Base-by-base conservation (phyloP, 495 filamentous ascomycete species). In the Neurospora tetrasperma region DNA sequence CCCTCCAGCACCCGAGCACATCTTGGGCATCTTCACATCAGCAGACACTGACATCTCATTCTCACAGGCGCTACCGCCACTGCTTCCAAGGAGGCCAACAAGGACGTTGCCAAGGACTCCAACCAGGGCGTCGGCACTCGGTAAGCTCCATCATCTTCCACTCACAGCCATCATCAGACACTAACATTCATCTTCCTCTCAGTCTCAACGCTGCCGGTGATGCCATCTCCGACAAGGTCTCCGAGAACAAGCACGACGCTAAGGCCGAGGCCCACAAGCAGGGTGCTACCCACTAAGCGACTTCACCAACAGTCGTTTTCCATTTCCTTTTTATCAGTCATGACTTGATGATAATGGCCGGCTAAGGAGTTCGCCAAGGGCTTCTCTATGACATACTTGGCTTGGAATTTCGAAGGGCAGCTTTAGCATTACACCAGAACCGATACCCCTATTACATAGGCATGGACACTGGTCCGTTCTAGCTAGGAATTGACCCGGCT, bases 1-100 rank as follows among this genome's bases (percentile, higher is more conserved):
- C 35, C 68, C 40, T 40, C 68, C 40, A 12, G 18, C 54, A 35
- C 48, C 12, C 27, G 48, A 31, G 23, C 23, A 62, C 73, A 27
- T 62, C 71, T 71, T 54, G 80, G 35, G 16, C 23, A 23, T 16
- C 16, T 69, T 66, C 23, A 42, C 9, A 20, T 35, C 54, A 42
- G 31, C 41, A 41, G n/a, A 23, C 68, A 43, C 72, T 71, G n/a
- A 72, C 70, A 44, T 16, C 6, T 59, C 39, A 35, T 9, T 68
- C 31, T 31, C 71, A 44, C 71, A 77, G 79, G 81, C 74, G 79
- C 82, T 46, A 76, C 81, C 73, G 73, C 59, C 76, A 80, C 78
- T 69, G 84, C 86, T 42, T 87, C 85, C 83, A 90, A 90, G 87
- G 88, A 90, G 85, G 83, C 86, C 82, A 90, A 90, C 86, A 90